Conservation (phyloP, 2,329 filamentous ascomycete species). For the Pyrenophora graminea region DNA sequence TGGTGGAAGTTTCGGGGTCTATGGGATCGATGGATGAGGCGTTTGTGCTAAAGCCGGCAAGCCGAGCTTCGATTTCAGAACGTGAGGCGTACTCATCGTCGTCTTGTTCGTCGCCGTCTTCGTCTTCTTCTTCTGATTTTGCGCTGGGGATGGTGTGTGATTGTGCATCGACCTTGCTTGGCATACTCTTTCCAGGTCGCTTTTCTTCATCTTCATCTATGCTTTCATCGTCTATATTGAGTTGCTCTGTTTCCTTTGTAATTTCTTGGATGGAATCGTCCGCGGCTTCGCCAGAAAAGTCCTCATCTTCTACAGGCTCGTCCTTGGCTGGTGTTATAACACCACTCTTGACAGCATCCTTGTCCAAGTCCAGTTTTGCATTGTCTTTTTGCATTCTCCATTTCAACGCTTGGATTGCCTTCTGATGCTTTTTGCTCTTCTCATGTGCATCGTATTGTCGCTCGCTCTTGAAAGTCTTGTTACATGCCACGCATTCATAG, state of each 20-base stretch:
- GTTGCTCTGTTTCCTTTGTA: constrained; percentile 17
- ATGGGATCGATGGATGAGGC: constrained; percentile 7
- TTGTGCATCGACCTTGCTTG: neutral
- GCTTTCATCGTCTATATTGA: constrained; percentile 16
- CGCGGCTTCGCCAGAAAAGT: constrained; percentile 35
- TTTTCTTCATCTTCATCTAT: constrained; percentile 20
- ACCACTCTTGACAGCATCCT: constrained; percentile 40
- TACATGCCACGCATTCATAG: constrained; percentile 66
- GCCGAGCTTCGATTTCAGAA: constrained; percentile 42
- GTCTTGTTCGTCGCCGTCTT: constrained; percentile 23
- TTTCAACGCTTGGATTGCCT: constrained; percentile 78
- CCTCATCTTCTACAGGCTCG: constrained; percentile 24
- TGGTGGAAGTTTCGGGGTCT: constrained; percentile 3
- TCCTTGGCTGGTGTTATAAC: constrained; percentile 41
- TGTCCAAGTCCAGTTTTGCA: constrained; percentile 57
- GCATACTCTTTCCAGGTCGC: neutral
- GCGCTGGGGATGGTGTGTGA: neutral
- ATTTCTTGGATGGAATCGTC: constrained; percentile 38
- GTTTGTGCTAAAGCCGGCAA: constrained; percentile 22
- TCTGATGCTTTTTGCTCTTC: constrained; percentile 94
- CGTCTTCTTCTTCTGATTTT: constrained; percentile 19
- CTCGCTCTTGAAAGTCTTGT: constrained; percentile 80
- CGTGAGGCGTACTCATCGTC: constrained; percentile 47
- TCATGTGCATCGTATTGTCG: constrained; percentile 91
- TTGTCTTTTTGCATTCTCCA: constrained; percentile 85